Evolutionary conservation across 106 monocot species (phyloP).

Genomic region (Apostasia ramifera): DNA sequence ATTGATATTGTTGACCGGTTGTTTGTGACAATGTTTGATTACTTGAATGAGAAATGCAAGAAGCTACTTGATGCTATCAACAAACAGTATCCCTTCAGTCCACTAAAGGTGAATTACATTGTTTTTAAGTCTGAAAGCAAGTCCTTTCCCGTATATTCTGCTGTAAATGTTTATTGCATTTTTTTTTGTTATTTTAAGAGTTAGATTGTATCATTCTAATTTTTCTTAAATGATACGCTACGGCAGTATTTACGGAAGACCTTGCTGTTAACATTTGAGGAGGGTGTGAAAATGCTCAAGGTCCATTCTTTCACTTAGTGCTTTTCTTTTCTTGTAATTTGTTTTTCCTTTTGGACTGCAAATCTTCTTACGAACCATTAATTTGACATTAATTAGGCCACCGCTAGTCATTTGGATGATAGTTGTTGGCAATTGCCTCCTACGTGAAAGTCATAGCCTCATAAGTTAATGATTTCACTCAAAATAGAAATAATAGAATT

Average conservation of each 20-base stretch:
- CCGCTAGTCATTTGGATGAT: too few species aligned
- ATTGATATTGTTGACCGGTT: conserved; percentile 78
- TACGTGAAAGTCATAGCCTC: too few species aligned
- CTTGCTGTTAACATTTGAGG: conserved; percentile 66
- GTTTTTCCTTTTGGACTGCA: neutral
- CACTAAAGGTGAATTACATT: conserved; percentile 57
- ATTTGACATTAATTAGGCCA: neutral
- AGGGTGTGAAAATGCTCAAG: conserved; percentile 94
- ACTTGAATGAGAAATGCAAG: conserved; percentile 73
- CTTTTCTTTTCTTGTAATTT: neutral
- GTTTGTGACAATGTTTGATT: conserved; percentile 85
- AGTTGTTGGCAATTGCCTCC: too few species aligned
- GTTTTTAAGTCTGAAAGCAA: neutral
- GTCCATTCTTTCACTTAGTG: conserved; percentile 17
- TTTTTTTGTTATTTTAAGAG: neutral
- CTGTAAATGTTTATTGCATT: neutral
- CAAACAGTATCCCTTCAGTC: conserved; percentile 84
- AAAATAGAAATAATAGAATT: too few species aligned
- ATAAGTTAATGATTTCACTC: too few species aligned
- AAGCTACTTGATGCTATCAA: conserved; percentile 72
- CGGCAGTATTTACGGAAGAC: conserved; percentile 76
- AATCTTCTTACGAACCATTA: neutral
- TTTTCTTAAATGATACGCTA: neutral
- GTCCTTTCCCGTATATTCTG: neutral
- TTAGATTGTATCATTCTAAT: neutral